Evolutionary conservation across 805 yeast genomes (phyloP), one percentile per base, ranked within the genome.

Genomic region (Wickerhamomyces queroliae): DNA sequence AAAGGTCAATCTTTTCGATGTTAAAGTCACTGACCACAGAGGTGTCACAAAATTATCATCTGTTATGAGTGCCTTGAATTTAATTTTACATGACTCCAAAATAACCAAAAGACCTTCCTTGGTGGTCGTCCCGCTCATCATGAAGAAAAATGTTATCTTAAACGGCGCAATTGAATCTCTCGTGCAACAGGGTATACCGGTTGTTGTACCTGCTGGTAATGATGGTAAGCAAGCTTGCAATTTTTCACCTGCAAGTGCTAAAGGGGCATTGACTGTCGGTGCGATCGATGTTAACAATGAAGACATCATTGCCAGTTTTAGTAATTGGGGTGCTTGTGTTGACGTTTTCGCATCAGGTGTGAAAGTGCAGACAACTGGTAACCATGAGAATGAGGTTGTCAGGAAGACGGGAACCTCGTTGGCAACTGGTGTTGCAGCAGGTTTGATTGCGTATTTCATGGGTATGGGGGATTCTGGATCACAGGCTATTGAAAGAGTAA

Each of bases 221-320:
- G 66, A 61, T 27, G 62, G 59, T 29, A 50, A 47, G 15, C 62
- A 62, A 37, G 74, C 78, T 2, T 74, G 79, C 47, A 45, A 53
- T 5, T 62, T 52, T 35, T 69, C 76, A 17, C 79, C 80, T 3
- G 67, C 72, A 4, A 64, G 74, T 29, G 68, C 75, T 3, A 66
- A 62, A 7, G 69, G 70, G 26, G 84, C 87, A 0, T 72, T 88
- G 11, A 80, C 95, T 0, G 95, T 90, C 4, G 97, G 96, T 1
- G 91, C 96, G 3, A 76, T 87, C 35, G 90, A 89, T 53, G 91
- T 81, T 53, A 58, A 71, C n/a, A 68, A 68, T 10, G 56, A 17
- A 16, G 91, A 87, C 52, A 53, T 68, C 2, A 69, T 89, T 31
- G 91, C 63, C 3, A 15, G 45, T 1, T 58, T 59, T 33, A 55